phyloP scores from a whole-genome alignment of 2,329 filamentous ascomycete species.

The Cordyceps tenuipes region DNA sequence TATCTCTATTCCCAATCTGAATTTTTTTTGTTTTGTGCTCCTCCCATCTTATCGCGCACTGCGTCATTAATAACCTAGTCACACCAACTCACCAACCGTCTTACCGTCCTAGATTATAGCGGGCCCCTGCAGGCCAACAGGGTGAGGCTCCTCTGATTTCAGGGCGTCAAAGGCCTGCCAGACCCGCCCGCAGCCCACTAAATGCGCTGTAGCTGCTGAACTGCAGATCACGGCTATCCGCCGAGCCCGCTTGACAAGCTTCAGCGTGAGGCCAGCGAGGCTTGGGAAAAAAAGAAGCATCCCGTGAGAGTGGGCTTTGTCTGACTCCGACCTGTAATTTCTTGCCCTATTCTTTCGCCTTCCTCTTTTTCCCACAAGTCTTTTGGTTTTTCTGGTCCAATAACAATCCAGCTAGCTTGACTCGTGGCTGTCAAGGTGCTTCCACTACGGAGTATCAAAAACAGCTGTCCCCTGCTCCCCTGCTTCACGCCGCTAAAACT shows the following conservation, averaged over 20 bases:
- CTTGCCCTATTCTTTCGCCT: not conserved
- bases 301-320: slow-evolving; percentile 1
- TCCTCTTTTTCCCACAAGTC: not conserved
- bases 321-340: not conserved
- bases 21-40: not conserved
- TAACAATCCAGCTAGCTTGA: not conserved
- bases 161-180: not conserved
- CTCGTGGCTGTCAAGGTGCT: not conserved
- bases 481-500: not conserved
- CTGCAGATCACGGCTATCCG: not conserved
- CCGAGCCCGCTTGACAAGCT: not conserved
- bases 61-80: slow-evolving; percentile 6
- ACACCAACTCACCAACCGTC: not conserved
- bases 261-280: not conserved
- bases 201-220: not conserved
- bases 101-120: not conserved
- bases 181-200: not conserved
- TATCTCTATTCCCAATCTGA: not conserved
- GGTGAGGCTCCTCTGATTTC: not conserved
- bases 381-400: not conserved
- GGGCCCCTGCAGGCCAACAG: not conserved
- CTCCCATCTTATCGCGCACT: slow-evolving; percentile 3
- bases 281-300: not conserved
- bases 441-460: not conserved
- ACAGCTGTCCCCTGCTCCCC: slow-evolving; percentile 2